Evolutionary conservation across 1,284 basidiomycete species (phyloP), one percentile per base, ranked within the genome.

Genomic region (Pholiota adiposa): DNA sequence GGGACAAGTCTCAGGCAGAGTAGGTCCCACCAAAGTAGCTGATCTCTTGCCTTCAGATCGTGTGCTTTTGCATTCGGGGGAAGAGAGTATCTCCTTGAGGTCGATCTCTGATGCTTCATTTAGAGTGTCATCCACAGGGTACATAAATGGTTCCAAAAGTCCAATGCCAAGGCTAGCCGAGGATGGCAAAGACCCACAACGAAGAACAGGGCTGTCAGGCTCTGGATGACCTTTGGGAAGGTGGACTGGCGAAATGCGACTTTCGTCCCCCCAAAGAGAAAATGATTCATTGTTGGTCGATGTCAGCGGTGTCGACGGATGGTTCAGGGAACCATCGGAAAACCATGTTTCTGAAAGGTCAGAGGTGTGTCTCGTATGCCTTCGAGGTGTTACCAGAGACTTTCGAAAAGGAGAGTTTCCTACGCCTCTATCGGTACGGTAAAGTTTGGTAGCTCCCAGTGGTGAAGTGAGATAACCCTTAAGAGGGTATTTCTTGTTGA

Each of bases 141-240:
- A 70, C 12, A 70, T 74, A 65, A 88, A 87, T 4, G 86, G 80
- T 54, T 81, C 83, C 66, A 87, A 75, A 51, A 87, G 74, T 14
- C 82, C 82, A 62, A 86, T 77, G 19, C 82, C 83, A 38, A 83
- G 73, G 12, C 79, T 79, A 29, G 75, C 73, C 2, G 73, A 72
- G 36, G 75, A 70, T 19, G 73, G 65, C 38, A 75, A 66, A 54
- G 76, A 69, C 43, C 72, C 71, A 61, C 78, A 81, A 60, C 85
- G 76, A 53, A 88, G 68, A 9, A 88, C 81, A n/a, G 87, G 87
- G 59, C 86, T 88, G 59, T 87, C 87, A 21, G 68, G 67, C 53
- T 79, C 81, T 18, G 78, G 73, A 36, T 71, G 75, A 31, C 79
- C 75, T 54, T 75, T 69, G 29, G 78, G 69, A 19, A 80, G 70